phyloP scores from a whole-genome alignment of 2,329 filamentous ascomycete species.

The Verticillium zaregamsianum region DNA sequence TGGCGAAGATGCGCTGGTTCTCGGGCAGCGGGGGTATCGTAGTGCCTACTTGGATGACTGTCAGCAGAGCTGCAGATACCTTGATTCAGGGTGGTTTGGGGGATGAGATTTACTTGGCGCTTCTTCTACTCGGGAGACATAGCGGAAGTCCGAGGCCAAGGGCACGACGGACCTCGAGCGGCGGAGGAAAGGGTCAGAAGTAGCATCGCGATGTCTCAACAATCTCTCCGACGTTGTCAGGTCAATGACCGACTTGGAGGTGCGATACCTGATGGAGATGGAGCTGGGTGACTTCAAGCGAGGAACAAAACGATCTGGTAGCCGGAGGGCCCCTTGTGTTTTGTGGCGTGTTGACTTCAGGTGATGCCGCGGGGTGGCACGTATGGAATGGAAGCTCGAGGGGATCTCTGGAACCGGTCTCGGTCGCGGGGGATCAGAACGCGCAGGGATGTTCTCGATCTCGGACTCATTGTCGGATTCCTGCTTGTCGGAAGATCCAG shows the following conservation, averaged over 20 bases:
- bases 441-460: neutral
- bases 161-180: neutral
- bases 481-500: slow-evolving; percentile 3
- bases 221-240: slow-evolving; percentile 41
- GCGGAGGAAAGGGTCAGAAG: slow-evolving; percentile 37
- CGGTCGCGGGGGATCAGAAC: neutral
- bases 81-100: neutral
- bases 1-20: slow-evolving; percentile 16
- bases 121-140: neutral
- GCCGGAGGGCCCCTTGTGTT: neutral
- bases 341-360: neutral
- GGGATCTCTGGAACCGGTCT: neutral
- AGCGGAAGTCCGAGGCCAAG: neutral
- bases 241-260: slow-evolving; percentile 35
- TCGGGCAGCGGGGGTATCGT: slow-evolving; percentile 17
- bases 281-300: slow-evolving; percentile 25
- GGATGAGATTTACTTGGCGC: neutral
- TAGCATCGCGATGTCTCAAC: slow-evolving; percentile 34
- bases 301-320: slow-evolving; percentile 49
- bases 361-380: neutral
- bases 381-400: neutral
- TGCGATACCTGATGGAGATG: slow-evolving; percentile 39
- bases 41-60: slow-evolving; percentile 12
- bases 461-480: slow-evolving; percentile 1
- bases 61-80: slow-evolving; percentile 5